Conservation (phyloP, 129 eudicot species). For the Silybum marianum region DNA sequence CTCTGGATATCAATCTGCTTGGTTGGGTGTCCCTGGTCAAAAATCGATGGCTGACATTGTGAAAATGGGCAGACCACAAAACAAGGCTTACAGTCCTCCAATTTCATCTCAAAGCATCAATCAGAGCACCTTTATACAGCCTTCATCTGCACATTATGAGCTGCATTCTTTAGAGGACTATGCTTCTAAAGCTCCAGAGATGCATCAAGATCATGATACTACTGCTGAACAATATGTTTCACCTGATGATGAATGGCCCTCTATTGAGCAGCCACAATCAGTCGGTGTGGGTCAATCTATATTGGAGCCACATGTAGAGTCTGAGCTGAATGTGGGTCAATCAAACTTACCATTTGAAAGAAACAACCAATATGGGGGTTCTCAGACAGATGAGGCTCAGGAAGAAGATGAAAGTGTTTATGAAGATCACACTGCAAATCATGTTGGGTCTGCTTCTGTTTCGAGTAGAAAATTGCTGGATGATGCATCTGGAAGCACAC, state of each 20-base stretch:
- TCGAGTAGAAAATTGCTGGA: slow-evolving; percentile 53
- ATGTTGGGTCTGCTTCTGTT: slow-evolving; percentile 37
- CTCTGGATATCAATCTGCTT: slow-evolving; percentile 65
- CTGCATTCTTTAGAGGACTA: slow-evolving; percentile 32
- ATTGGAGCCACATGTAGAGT: slow-evolving; percentile 42
- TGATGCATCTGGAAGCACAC: slow-evolving; percentile 47
- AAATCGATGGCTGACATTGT: slow-evolving; percentile 96
- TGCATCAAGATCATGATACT: slow-evolving; percentile 24
- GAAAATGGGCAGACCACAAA: slow-evolving; percentile 94
- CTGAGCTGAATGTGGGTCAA: slow-evolving; percentile 51
- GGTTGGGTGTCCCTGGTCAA: slow-evolving; percentile 80
- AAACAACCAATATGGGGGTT: slow-evolving; percentile 33
- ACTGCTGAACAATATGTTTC: slow-evolving; percentile 40
- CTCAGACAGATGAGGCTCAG: slow-evolving; percentile 55
- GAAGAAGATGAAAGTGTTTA: slow-evolving; percentile 49
- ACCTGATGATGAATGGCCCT: slow-evolving; percentile 77
- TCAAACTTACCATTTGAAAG: slow-evolving; percentile 37
- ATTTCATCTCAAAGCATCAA: slow-evolving; percentile 38
- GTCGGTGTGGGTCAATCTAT: slow-evolving; percentile 30
- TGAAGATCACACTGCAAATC: slow-evolving; percentile 46
- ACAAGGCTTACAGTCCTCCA: slow-evolving; percentile 39
- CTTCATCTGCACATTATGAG: slow-evolving; percentile 40
- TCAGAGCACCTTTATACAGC: slow-evolving; percentile 30
- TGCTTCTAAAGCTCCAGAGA: slow-evolving; percentile 41
- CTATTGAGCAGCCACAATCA: slow-evolving; percentile 62